Base-by-base conservation (phyloP, 176 grass and related monocot genomes). In the Phyllostachys edulis region DNA sequence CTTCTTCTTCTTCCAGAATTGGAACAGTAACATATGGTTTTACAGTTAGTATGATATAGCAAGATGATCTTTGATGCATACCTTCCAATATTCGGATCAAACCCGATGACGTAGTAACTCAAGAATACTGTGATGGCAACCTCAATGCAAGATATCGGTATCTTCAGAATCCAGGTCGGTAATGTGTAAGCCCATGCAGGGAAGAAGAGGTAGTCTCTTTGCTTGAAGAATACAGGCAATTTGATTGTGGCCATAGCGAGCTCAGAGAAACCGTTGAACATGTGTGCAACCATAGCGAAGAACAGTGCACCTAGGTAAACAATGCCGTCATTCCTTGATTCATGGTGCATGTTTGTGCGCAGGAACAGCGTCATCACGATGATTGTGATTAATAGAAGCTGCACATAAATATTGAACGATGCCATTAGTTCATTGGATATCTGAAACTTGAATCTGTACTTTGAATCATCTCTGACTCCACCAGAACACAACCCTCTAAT, bases 211-310 rank as follows among this genome's bases (percentile, higher is more conserved):
- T 78, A 87, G 69, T 92, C 92, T 23, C 90, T 86, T 85, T 94
- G 92, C 77, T 94, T 94, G 68, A 88, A 94, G 82, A 94, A 94
- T 45, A 94, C 87, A 1, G 92, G 92, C 63, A 94, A 75, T 69
- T 94, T 94, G 29, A 92, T 82, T 64, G 84, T 85, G 64, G 90
- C 91, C 84, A 94, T 82, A 26, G 92, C 90, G 14, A 94, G 73
- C 73, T 94, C 92, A 2, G 92, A 87, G 77, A 94, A 92, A 34
- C 92, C 92, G 29, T 92, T 94, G 62, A 94, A 94, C 77, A 92
- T 85, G 81, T 80, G 73, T 0, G 81, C 81, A 2, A 85, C 21
- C 69, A 94, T n/a, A n/a, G 54, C 23, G 20, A 94, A 90, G 81
- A 92, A 94, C 21, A 94, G 68, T 47, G 92, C 92, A 11, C 92